These are phyloP conservation scores for Diplosphaera chodatii DNA, from an alignment of 139 green algal genomes.

Conservation along the genomic window DNA sequence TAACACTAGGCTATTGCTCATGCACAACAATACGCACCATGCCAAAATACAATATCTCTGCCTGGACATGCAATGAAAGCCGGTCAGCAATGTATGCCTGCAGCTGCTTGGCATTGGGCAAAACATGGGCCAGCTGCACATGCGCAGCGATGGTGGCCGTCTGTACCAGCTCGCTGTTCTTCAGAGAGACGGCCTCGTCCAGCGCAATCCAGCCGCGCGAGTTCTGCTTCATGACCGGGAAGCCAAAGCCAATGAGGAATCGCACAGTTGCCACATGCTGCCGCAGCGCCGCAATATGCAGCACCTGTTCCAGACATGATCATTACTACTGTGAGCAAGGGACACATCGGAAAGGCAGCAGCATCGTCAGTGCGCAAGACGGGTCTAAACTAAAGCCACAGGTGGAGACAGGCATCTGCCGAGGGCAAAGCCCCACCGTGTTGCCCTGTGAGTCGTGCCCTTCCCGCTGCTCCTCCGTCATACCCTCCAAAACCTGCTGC, in stretches of 20 bases:
- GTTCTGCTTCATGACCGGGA: slow-evolving; percentile 29
- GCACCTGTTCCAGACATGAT: too few species aligned
- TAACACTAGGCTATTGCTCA: too few species aligned
- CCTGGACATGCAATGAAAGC: not conserved
- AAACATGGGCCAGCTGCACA: slow-evolving; percentile 1
- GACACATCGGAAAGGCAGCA: too few species aligned
- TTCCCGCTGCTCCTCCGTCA: slow-evolving; percentile 9
- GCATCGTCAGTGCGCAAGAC: too few species aligned
- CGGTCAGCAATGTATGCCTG: not conserved
- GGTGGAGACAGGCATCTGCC: too few species aligned
- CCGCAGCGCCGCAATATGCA: slow-evolving; percentile 57
- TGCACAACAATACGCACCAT: too few species aligned
- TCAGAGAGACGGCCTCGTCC: slow-evolving; percentile 56
- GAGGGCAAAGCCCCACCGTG: too few species aligned
- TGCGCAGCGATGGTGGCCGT: too few species aligned
- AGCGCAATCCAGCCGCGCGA: slow-evolving; percentile 48
- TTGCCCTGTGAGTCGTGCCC: slow-evolving; percentile 54
- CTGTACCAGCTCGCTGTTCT: slow-evolving; percentile 19
- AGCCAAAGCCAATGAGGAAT: slow-evolving; percentile 38
- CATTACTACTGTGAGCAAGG: too few species aligned
- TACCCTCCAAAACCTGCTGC: slow-evolving; percentile 6
- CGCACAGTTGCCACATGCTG: slow-evolving; percentile 15
- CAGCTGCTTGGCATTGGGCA: too few species aligned
- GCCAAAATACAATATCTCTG: slow-evolving; percentile 6
- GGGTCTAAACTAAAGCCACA: too few species aligned